Base-by-base conservation (phyloP, 768 basidiomycete genomes). In the Mycena albidolilacea region DNA sequence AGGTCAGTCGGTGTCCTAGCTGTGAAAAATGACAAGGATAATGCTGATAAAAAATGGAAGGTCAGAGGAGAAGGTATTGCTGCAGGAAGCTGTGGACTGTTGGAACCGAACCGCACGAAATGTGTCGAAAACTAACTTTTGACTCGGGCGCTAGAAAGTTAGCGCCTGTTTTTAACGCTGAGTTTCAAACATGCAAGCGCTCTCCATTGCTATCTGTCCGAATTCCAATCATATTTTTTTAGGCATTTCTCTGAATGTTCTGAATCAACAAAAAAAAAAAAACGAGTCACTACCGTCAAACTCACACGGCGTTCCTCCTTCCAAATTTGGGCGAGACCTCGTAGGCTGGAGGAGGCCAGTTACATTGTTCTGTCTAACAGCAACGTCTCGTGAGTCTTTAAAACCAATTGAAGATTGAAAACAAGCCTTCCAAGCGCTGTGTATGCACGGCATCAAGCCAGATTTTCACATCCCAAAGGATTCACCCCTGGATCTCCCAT, bases 1-100 rank as follows among this genome's bases (percentile, higher is more conserved):
- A 21, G 44, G 37, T 52, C 48, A 21, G 10, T 52, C 15, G 15
- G 48, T 37, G 48, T 64, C 62, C 46, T 48, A 62, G 63, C 63
- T 64, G 63, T 63, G 2, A 19, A 48, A 30, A 21, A 8, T 48
- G 59, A 43, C 41, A 61, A 11, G 38, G 8, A 61, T 43, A 41
- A n/a, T 43, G 12, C 21, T 23, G 12, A 21, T 12, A 43, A 12
- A 61, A 61, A 61, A 21, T 17, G n/a, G 41, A 19, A 8, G 35
- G 6, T 1, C 19, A 35, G 55, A 30, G 11, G 11, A 41, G n/a
- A 61, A 14, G 37, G 59, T n/a, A 7, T 12, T 5, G 10, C 2
- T n/a, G 23, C 6, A 61, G 41, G 7, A 39, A 43, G 59, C 59
- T 61, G 41, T 61, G 43, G 37, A n/a, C 3, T 21, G 39, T 38